Conservation (phyloP, 192 early-diverging fungal genomes). For the Rhizophagus clarus region DNA sequence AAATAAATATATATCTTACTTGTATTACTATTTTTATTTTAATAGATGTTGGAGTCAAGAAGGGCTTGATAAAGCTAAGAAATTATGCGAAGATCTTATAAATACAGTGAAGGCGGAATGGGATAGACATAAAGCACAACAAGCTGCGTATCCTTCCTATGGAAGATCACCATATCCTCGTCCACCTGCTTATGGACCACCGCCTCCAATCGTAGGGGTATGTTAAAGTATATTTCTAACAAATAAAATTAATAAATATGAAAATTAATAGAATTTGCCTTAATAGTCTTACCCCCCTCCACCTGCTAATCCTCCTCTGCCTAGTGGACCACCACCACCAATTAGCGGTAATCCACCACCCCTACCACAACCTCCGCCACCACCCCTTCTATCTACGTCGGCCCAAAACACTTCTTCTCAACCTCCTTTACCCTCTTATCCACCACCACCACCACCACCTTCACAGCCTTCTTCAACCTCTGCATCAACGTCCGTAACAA, state of each 20-base stretch:
- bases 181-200: conserved; percentile 31
- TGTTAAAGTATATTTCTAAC: conserved; percentile 20
- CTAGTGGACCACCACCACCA: conserved; percentile 37
- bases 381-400: conserved; percentile 28
- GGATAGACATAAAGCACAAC: conserved; percentile 50
- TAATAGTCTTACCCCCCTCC: conserved; percentile 32
- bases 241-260: conserved; percentile 38
- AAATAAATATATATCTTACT: neutral
- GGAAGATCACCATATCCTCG: conserved; percentile 33
- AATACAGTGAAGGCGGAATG: conserved; percentile 77
- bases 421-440: conserved; percentile 27
- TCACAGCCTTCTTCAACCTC: conserved; percentile 35
- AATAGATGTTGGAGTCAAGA: conserved; percentile 67
- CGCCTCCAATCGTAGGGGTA: conserved; percentile 34
- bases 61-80: conserved; percentile 65
- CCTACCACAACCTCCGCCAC: conserved; percentile 23
- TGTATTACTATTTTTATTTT: neutral
- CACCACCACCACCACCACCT: conserved; percentile 32
- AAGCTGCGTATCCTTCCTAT: conserved; percentile 26
- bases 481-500: conserved; percentile 21
- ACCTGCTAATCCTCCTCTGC: conserved; percentile 43
- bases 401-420: conserved; percentile 28
- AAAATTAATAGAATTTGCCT: conserved; percentile 35
- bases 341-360: conserved; percentile 18
- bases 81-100: conserved; percentile 75